phyloP scores from a whole-genome alignment of 768 basidiomycete species.

The Phanerodontia chrysosporium region DNA sequence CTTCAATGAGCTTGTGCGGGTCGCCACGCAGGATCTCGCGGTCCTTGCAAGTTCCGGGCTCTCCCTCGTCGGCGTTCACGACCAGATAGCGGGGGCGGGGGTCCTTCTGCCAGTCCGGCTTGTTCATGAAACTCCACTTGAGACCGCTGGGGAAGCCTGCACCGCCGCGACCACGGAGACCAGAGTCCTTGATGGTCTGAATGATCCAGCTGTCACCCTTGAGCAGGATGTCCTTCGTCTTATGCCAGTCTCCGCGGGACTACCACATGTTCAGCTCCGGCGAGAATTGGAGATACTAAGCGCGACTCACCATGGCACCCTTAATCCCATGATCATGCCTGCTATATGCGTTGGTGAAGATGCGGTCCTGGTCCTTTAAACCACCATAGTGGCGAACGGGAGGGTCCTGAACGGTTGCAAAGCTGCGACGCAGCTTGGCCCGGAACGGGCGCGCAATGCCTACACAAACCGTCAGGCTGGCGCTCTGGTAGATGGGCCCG shows the following conservation, averaged over 20 bases:
- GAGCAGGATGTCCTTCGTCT: constrained; percentile 90
- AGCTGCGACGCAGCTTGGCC: constrained; percentile 27
- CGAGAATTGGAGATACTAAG: background rate
- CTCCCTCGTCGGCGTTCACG: constrained; percentile 97
- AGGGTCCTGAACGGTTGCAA: constrained; percentile 79
- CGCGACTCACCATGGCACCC: constrained; percentile 70
- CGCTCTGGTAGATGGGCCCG: background rate
- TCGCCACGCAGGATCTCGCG: constrained; percentile 97
- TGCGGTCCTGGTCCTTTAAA: constrained; percentile 89
- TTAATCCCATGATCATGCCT: constrained; percentile 90
- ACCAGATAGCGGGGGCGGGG: constrained; percentile 90
- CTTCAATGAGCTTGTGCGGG: constrained; percentile 97
- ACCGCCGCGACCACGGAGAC: constrained; percentile 91
- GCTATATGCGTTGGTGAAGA: constrained; percentile 89
- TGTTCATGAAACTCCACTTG: constrained; percentile 99
- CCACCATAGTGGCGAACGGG: constrained; percentile 92
- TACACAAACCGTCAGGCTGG: background rate
- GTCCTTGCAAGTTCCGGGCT: constrained; percentile 99
- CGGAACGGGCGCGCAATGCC: constrained; percentile 26
- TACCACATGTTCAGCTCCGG: constrained; percentile 23
- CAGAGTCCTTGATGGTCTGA: constrained; percentile 92
- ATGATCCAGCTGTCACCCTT: constrained; percentile 99
- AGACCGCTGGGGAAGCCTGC: constrained; percentile 96
- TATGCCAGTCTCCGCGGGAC: constrained; percentile 97
- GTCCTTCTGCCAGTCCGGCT: constrained; percentile 97